Evolutionary conservation across 768 basidiomycete species (phyloP), one percentile per base, ranked within the genome.

Genomic region (Melanogaster broomeanus): DNA sequence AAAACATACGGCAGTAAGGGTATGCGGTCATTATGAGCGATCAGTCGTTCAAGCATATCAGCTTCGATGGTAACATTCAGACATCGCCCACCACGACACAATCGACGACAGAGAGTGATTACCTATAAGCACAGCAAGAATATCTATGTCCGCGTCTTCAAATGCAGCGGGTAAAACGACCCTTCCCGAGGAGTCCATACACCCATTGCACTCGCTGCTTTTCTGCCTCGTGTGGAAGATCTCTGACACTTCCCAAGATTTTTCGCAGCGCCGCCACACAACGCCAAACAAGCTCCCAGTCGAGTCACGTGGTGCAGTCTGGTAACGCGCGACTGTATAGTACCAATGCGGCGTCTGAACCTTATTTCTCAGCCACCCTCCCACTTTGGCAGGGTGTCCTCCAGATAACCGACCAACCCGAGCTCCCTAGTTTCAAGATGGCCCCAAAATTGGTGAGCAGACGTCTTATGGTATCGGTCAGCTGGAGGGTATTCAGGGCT

Each of bases 21-120:
- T 70, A 99, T 93, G 67, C 83, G 84, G 77, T 99, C 96, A 78
- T 99, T 99, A 81, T 97, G 93, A 48, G 81, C 77, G 73, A 97
- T 94, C 63, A 99, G 77, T 57, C 94, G 89, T 66, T 94, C 84
- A 61, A 99, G 83, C 95, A 98, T 98, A 72, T 95, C 90, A 62
- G 93, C 93, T 95, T 69, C 25, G 68, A 13, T 57, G 41, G 42
- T 49, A 52, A 56, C 53, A 64, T 57, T 53, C 30, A 61, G 49
- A 58, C 49, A 49, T 50, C 48, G 38, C 49, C 35, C 30, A 39
- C 54, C 49, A 35, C 39, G 49, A 50, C 60, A 63, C 56, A 63
- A 18, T 21, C 48, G 33, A 42, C 62, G 51, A 48, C 42, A 27
- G 49, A 61, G 41, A 72, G 68, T 60, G 56, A 53, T 70, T 68